A percentile compares a stretch with the other conserved stretches of the same genome.
Evolutionary conservation across 495 filamentous ascomycete species (phyloP).

Genomic region (Entonaema liquescens): DNA sequence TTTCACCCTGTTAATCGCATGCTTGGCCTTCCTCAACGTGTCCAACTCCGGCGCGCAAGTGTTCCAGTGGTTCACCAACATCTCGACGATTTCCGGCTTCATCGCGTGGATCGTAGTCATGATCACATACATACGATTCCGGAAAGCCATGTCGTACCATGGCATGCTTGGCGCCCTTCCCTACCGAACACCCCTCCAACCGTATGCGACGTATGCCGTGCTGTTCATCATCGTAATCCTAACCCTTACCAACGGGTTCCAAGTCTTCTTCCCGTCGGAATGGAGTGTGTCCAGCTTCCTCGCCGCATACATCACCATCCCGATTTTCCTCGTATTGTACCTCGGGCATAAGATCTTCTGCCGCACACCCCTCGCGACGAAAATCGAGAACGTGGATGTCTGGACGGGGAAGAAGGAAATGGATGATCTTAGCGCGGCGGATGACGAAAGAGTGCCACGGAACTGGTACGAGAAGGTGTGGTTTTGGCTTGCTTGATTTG

Average conservation of each 20-base stretch:
- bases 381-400: conserved; percentile 52
- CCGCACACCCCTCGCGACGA: conserved; percentile 45
- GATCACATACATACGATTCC: conserved; percentile 59
- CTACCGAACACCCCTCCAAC: conserved; percentile 53
- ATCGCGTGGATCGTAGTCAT: conserved; percentile 61
- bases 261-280: conserved; percentile 49
- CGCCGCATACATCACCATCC: conserved; percentile 60
- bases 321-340: conserved; percentile 54
- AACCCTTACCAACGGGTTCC: conserved; percentile 60
- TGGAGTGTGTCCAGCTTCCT: conserved; percentile 53
- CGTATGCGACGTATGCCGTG: conserved; percentile 51
- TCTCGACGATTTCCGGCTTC: conserved; percentile 59
- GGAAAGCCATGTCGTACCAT: conserved; percentile 50
- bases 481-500: conserved; percentile 56
- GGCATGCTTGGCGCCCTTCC: conserved; percentile 50
- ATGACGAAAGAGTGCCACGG: conserved; percentile 49
- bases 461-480: conserved; percentile 55
- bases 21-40: conserved; percentile 71
- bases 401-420: conserved; percentile 60
- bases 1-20: conserved; percentile 59
- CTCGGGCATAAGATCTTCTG: conserved; percentile 51
- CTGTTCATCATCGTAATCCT: conserved; percentile 52
- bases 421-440: conserved; percentile 54
- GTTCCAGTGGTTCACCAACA: conserved; percentile 68
- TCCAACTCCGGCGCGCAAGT: conserved; percentile 62